Conservation (phyloP, 176 grass and related monocot species). For the Triticum dicoccoides region DNA sequence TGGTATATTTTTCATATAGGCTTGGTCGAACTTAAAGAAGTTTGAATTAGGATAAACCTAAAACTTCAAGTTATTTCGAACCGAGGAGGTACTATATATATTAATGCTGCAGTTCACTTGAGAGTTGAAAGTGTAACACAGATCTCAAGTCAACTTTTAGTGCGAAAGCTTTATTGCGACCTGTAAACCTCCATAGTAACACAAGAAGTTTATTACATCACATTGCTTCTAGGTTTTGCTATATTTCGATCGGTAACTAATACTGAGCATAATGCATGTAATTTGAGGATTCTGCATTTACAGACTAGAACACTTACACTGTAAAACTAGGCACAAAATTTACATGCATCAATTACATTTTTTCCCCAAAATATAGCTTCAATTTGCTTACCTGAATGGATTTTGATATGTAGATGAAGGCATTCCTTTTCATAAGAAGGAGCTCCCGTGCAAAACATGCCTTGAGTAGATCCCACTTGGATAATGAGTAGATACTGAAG, state of each 20-base stretch:
- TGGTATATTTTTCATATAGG: not conserved
- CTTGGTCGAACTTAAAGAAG: not conserved
- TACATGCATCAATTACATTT: not conserved
- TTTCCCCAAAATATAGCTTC: not conserved
- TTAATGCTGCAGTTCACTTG: not conserved
- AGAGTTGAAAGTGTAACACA: not conserved
- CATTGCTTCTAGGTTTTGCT: not conserved
- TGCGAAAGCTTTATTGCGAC: not conserved
- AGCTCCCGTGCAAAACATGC: conserved; percentile 65
- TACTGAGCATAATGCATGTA: not conserved
- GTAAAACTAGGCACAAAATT: not conserved
- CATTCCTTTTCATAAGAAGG: conserved; percentile 76
- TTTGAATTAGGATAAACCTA: too few relatives aligned
- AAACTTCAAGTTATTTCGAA: too few relatives aligned
- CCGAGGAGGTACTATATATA: not conserved
- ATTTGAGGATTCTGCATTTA: not conserved
- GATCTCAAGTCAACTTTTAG: not conserved
- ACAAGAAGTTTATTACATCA: not conserved
- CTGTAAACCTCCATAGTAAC: not conserved
- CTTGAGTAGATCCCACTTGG: conserved; percentile 69
- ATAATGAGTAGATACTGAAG: conserved; percentile 58
- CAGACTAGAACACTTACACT: not conserved
- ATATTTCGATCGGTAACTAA: not conserved
- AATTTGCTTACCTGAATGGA: conserved; percentile 29
- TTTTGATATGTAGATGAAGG: conserved; percentile 66